Evolutionary conservation across 257 asterid species (phyloP).

Genomic region (Solanum arcanum): DNA sequence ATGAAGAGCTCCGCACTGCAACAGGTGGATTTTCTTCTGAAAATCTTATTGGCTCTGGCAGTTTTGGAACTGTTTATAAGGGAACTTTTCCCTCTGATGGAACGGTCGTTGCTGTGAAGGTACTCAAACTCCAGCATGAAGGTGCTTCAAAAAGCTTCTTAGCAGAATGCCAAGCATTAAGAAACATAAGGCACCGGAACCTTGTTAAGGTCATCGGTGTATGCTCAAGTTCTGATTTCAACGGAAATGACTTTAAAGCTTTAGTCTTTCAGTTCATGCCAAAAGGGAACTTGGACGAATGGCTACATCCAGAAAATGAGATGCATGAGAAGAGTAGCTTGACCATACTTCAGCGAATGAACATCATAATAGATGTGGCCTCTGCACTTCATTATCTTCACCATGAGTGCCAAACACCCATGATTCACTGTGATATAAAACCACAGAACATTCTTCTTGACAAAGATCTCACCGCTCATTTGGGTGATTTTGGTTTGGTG

Average conservation of each 20-base stretch:
- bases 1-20: constrained; percentile 26
- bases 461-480: not conserved
- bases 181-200: constrained; percentile 27
- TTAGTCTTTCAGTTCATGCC: constrained; percentile 28
- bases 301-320: constrained; percentile 32
- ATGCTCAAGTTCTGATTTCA: constrained; percentile 37
- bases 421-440: constrained; percentile 41
- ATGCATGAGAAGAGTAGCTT: not conserved
- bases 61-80: constrained; percentile 32
- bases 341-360: constrained; percentile 22
- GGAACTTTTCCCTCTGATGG: constrained; percentile 22
- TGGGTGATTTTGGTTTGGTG: not conserved
- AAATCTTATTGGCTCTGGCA: constrained; percentile 30
- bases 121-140: constrained; percentile 23
- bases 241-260: constrained; percentile 39
- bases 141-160: constrained; percentile 41
- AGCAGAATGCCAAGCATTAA: constrained; percentile 40
- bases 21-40: constrained; percentile 25
- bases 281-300: constrained; percentile 38
- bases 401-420: constrained; percentile 19
- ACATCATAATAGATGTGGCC: constrained; percentile 30
- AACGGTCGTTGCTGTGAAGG: constrained; percentile 28
- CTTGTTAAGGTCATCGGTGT: constrained; percentile 40
- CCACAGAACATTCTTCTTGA: constrained; percentile 36
- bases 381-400: constrained; percentile 40